phyloP scores from a whole-genome alignment of 2,329 filamentous ascomycete species.

The Colletotrichum scovillei region DNA sequence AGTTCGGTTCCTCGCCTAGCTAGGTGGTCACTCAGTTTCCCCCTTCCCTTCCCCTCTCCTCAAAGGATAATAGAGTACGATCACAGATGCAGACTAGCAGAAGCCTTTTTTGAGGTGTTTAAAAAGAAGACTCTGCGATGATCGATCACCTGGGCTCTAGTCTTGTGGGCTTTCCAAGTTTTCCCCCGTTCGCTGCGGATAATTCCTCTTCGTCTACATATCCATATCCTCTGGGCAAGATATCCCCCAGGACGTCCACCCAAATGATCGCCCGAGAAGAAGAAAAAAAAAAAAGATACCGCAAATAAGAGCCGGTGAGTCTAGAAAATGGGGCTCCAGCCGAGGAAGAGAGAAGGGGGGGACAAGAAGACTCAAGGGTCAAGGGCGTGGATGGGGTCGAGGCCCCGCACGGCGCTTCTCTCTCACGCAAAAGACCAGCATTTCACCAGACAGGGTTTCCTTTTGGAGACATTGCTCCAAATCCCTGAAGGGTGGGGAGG shows the following conservation, averaged over 20 bases:
- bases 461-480: too few species aligned
- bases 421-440: background rate
- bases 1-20: background rate
- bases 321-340: slow-evolving; percentile 18
- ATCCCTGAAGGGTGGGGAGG: slow-evolving; percentile 3
- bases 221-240: too few species aligned
- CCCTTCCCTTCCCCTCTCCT: too few species aligned
- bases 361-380: background rate
- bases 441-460: too few species aligned
- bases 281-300: background rate
- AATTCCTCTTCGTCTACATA: too few species aligned
- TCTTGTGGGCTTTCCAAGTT: background rate
- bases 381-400: too few species aligned
- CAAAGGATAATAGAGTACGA: background rate
- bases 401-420: background rate
- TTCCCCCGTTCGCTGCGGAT: background rate
- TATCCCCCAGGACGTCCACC: background rate
- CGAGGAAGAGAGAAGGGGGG: slow-evolving; percentile 1
- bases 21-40: too few species aligned
- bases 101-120: background rate
- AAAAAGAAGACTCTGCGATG: slow-evolving; percentile 10
- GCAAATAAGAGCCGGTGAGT: slow-evolving; percentile 28
- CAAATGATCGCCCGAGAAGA: background rate
- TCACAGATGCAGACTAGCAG: background rate
- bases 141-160: slow-evolving; percentile 13